phyloP scores from a whole-genome alignment of 139 green algal genomes.

The Bryopsis sp. region DNA sequence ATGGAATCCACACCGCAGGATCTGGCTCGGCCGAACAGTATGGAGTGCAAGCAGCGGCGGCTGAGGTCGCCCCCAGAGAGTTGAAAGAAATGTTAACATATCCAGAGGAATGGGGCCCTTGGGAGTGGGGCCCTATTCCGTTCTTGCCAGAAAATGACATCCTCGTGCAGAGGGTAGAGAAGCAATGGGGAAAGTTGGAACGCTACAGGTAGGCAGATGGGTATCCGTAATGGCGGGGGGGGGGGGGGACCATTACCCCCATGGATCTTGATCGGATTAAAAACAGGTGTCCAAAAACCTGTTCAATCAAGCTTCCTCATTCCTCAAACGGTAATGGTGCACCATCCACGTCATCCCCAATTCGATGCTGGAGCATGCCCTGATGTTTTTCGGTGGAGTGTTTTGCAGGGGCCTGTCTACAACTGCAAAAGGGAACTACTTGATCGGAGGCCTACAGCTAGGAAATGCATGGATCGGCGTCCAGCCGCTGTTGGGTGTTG shows the following conservation, averaged over 20 bases:
- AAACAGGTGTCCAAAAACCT: constrained; percentile 34
- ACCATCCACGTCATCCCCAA: too few species aligned
- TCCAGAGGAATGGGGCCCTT: constrained; percentile 68
- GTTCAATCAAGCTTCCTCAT: too few species aligned
- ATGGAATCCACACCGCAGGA: constrained; percentile 20
- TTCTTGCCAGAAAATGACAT: constrained; percentile 73
- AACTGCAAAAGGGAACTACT: constrained; percentile 22
- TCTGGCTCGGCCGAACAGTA: constrained; percentile 20
- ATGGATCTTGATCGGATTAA: constrained; percentile 48
- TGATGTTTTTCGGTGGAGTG: too few species aligned
- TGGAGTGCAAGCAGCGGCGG: constrained; percentile 27
- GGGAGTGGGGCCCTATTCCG: constrained; percentile 85
- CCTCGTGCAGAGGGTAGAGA: constrained; percentile 75
- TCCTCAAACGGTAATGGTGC: too few species aligned
- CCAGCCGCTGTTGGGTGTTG: constrained; percentile 82
- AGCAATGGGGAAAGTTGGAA: constrained; percentile 59
- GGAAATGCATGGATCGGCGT: constrained; percentile 94
- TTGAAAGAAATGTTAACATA: constrained; percentile 69
- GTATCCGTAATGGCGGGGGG: background rate
- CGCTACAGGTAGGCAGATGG: constrained; percentile 1
- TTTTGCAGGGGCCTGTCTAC: constrained; percentile 25
- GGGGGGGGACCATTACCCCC: background rate
- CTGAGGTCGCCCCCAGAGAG: constrained; percentile 40
- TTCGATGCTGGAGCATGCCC: too few species aligned
- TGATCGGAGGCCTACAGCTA: constrained; percentile 64